Base-by-base conservation (phyloP, 805 yeast species). In the Candida qinlingensis region DNA sequence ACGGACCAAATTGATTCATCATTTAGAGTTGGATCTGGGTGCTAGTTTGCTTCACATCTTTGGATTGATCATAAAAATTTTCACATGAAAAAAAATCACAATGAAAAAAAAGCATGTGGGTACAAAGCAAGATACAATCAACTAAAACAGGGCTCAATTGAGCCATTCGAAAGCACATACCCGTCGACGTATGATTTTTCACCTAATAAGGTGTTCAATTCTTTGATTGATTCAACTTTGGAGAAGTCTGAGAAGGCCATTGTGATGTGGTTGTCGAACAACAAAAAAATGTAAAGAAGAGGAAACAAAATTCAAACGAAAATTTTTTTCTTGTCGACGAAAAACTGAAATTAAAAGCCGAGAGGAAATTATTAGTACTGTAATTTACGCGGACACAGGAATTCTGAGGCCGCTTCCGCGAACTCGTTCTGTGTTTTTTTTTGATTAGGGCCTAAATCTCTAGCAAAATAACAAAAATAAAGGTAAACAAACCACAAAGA, bases 151-250 rank as follows among this genome's bases (percentile, higher is more conserved):
- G 38, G 34, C 43, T 31, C 42, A 41, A 42, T 39, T 31, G 35
- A 36, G 31, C 29, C 26, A 28, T 11, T 11, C 25, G 42, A 37
- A 45, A 29, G 13, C 36, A 87, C 96, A 73, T 85, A 88, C 96
- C 97, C 97, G 73, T 87, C 91, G 64, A 91, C 70, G 88, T 90
- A 91, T 62, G 96, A 87, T 81, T 89, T 87, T 77, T 86, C 92
- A 72, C 86, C 89, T 73, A 91, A 83, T 80, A 79, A 81, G 63
- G 79, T 79, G 87, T 91, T 83, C 71, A 91, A 83, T 69, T 87
- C 70, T 63, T 79, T 67, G 64, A 85, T 70, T 64, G 87, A 75
- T 71, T 84, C 90, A 65, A 80, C 76, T 73, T 83, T 85, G 60
- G 92, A 80, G 80, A 85, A 85, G 70, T 85, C 90, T 54, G 89